phyloP scores from a whole-genome alignment of 768 basidiomycete species.

The Neoboletus magnificus region DNA sequence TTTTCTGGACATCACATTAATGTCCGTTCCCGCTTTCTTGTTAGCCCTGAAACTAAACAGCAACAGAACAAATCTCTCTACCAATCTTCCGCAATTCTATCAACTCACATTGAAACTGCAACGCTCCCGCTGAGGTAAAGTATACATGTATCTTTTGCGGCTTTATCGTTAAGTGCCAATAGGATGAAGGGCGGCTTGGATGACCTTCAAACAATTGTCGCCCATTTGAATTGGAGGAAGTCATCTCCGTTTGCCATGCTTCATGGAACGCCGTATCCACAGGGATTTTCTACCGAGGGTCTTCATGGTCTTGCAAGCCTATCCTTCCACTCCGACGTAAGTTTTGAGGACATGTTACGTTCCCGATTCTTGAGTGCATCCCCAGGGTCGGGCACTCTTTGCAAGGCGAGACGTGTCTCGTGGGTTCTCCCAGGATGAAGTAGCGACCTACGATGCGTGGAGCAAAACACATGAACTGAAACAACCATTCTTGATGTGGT shows the following conservation, averaged over 20 bases:
- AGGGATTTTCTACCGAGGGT: conserved; percentile 19
- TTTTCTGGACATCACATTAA: conserved; percentile 14
- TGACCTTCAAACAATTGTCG: conserved; percentile 43
- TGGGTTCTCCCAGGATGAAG: conserved; percentile 46
- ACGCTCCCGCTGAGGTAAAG: conserved; percentile 60
- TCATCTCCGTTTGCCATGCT: conserved; percentile 55
- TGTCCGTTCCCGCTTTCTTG: conserved; percentile 13
- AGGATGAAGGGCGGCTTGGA: conserved; percentile 36
- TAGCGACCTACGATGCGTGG: conserved; percentile 41
- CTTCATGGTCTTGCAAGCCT: conserved; percentile 38
- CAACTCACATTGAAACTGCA: conserved; percentile 54
- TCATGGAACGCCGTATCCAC: conserved; percentile 50
- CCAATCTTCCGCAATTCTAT: conserved; percentile 55
- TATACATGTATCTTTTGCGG: not conserved
- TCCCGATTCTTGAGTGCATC: not conserved
- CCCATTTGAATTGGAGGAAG: conserved; percentile 52
- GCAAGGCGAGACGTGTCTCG: conserved; percentile 55
- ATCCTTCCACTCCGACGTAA: conserved; percentile 33
- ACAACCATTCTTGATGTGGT: conserved; percentile 39
- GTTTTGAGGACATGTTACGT: not conserved
- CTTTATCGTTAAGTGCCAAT: not conserved
- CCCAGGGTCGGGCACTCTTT: conserved; percentile 29
- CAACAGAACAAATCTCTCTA: conserved; percentile 38
- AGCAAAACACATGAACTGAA: conserved; percentile 26
- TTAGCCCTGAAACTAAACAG: conserved; percentile 7